phyloP scores from a whole-genome alignment of 768 basidiomycete species.

The button mushroom (Agaricus bisporus) region DNA sequence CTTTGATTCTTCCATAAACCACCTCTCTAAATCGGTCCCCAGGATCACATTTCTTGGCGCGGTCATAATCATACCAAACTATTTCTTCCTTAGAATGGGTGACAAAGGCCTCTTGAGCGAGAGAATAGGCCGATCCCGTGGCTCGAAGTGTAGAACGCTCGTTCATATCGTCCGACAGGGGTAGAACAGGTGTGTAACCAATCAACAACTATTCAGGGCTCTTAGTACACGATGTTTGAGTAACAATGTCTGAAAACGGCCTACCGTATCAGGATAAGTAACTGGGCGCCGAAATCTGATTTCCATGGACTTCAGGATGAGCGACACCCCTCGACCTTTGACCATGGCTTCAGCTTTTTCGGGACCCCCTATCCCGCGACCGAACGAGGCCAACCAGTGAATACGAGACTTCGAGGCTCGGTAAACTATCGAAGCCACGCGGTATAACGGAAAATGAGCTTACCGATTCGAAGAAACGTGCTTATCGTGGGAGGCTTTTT shows the following conservation, averaged over 20 bases:
- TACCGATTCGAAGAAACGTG: conserved; percentile 68
- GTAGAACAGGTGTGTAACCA: conserved; percentile 46
- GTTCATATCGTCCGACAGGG: conserved; percentile 20
- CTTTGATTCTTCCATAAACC: conserved; percentile 16
- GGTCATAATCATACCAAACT: conserved; percentile 79
- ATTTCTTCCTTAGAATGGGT: conserved; percentile 57
- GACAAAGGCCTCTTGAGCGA: conserved; percentile 55
- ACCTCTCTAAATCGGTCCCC: conserved; percentile 40
- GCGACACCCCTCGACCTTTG: conserved; percentile 55
- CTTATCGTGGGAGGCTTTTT: conserved; percentile 23
- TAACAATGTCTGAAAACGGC: conserved; percentile 16
- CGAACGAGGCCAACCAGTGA: conserved; percentile 57
- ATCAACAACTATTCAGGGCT: conserved; percentile 48
- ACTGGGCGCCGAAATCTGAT: conserved; percentile 68
- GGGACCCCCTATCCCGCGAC: conserved; percentile 53
- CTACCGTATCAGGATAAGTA: conserved; percentile 69
- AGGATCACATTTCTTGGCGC: conserved; percentile 56
- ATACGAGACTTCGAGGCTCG: conserved; percentile 54
- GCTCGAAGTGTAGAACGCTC: conserved; percentile 43
- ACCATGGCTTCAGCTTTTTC: conserved; percentile 51
- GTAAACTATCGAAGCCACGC: not conserved
- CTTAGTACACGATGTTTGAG: conserved; percentile 23
- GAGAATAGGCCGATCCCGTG: conserved; percentile 55
- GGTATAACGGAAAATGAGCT: conserved; percentile 14
- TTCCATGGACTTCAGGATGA: conserved; percentile 69